Evolutionary conservation across 208 protist species (phyloP).

Genomic region (Entamoeba moshkovskii): DNA sequence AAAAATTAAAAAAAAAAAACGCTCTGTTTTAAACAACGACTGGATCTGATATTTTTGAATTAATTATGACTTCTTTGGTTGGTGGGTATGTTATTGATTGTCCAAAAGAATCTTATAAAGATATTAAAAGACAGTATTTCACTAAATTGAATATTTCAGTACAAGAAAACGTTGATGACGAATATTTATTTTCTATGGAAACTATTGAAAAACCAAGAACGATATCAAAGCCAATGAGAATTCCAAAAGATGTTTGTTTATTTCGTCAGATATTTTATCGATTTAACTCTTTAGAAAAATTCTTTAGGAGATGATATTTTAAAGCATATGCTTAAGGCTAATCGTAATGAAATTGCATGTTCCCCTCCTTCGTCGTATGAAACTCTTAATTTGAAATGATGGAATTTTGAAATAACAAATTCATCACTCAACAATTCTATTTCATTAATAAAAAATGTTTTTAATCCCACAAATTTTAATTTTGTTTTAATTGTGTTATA

Average conservation of each 20-base stretch:
- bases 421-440: no score
- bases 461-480: no score
- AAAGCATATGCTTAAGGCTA: not conserved
- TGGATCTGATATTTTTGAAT: no score
- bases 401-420: no score
- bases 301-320: not conserved
- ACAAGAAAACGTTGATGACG: not conserved
- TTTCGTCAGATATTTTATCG: not conserved
- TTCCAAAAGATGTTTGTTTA: not conserved
- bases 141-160: not conserved
- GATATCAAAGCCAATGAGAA: not conserved
- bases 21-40: no score
- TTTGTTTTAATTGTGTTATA: no score
- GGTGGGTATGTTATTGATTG: not conserved
- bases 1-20: no score
- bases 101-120: not conserved
- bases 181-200: not conserved
- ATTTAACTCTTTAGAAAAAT: not conserved
- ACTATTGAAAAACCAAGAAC: not conserved
- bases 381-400: no score
- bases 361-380: no score
- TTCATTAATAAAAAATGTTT: no score
- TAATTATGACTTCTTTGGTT: no score
- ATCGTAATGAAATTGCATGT: not conserved
- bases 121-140: not conserved